These are phyloP conservation scores for Oxytropis ochrocephala DNA, from an alignment of 306 rosid species.

Conservation along the genomic window DNA sequence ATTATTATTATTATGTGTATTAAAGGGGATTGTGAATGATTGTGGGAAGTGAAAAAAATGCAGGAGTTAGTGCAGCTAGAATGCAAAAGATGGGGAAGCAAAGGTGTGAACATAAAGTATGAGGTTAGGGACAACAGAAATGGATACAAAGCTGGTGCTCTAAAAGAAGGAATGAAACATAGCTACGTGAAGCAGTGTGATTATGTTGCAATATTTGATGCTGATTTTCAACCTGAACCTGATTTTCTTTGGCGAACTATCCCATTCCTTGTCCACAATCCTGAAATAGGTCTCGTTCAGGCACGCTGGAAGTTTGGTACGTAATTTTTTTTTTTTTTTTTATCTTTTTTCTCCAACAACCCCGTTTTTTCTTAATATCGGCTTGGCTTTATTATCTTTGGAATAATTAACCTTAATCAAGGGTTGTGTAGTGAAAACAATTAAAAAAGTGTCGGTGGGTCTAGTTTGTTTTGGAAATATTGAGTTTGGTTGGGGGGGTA, in stretches of 20 bases:
- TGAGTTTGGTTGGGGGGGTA: not conserved
- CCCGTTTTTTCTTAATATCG: too few species aligned
- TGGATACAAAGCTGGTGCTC: conserved; percentile 89
- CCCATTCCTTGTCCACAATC: conserved; percentile 67
- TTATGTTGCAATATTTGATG: conserved; percentile 75
- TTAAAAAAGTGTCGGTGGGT: conserved; percentile 36
- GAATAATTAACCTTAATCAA: not conserved
- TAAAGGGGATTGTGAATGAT: not conserved
- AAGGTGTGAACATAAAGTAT: conserved; percentile 76
- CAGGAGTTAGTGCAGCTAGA: conserved; percentile 71
- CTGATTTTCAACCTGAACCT: conserved; percentile 84
- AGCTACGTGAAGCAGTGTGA: conserved; percentile 66
- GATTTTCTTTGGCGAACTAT: conserved; percentile 68
- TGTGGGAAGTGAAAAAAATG: not conserved
- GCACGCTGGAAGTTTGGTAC: conserved; percentile 87
- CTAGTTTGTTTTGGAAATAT: conserved; percentile 11
- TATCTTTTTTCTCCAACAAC: too few species aligned
- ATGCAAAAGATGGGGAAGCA: conserved; percentile 72
- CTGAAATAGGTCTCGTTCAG: conserved; percentile 62
- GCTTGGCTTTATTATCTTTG: not conserved
- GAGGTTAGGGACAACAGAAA: conserved; percentile 72
- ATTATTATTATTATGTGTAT: too few species aligned
- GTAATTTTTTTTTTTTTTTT: not conserved
- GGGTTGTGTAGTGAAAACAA: not conserved
- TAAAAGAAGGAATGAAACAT: conserved; percentile 75